Percentiles rank a stretch among this genome's conserved stretches.
Conservation (phyloP, 192 early-diverging fungal genomes). For the Diversispora eburnea region DNA sequence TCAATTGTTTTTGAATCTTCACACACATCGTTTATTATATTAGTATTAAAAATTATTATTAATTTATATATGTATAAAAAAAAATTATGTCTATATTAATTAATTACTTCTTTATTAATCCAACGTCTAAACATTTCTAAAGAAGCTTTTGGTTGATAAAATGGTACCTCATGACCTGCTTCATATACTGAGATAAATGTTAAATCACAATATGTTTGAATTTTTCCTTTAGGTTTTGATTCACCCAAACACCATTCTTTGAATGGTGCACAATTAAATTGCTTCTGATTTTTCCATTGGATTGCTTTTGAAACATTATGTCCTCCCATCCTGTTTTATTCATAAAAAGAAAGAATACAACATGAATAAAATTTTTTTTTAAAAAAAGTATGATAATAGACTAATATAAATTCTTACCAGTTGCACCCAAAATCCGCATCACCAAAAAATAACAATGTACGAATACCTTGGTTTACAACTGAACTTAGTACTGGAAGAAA, state of each 20-base stretch:
- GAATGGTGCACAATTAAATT: slow-evolving; percentile 8
- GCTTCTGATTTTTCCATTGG: background rate
- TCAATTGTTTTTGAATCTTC: too few relatives aligned
- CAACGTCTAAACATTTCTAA: slow-evolving; percentile 34
- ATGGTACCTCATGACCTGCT: slow-evolving; percentile 52
- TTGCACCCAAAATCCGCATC: slow-evolving; percentile 84
- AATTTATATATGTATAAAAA: too few relatives aligned
- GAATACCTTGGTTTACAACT: slow-evolving; percentile 54
- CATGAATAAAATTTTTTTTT: slow-evolving; percentile 1
- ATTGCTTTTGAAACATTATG: slow-evolving; percentile 2
- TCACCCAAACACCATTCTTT: background rate
- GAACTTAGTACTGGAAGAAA: slow-evolving; percentile 37
- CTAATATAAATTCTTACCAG: slow-evolving; percentile 43
- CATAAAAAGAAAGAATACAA: too few relatives aligned
- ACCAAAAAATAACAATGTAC: slow-evolving; percentile 70
- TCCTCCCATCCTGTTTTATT: slow-evolving; percentile 21
- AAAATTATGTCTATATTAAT: too few relatives aligned
- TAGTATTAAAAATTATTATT: too few relatives aligned
- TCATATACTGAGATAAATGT: slow-evolving; percentile 43
- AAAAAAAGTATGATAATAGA: slow-evolving; percentile 26
- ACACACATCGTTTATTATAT: too few relatives aligned
- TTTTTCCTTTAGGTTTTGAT: slow-evolving; percentile 28
- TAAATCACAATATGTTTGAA: slow-evolving; percentile 30
- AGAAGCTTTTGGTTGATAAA: slow-evolving; percentile 41
- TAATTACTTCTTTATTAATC: background rate